phyloP scores from a whole-genome alignment of 1,284 basidiomycete species.

The Cutaneotrichosporon cavernicola region DNA sequence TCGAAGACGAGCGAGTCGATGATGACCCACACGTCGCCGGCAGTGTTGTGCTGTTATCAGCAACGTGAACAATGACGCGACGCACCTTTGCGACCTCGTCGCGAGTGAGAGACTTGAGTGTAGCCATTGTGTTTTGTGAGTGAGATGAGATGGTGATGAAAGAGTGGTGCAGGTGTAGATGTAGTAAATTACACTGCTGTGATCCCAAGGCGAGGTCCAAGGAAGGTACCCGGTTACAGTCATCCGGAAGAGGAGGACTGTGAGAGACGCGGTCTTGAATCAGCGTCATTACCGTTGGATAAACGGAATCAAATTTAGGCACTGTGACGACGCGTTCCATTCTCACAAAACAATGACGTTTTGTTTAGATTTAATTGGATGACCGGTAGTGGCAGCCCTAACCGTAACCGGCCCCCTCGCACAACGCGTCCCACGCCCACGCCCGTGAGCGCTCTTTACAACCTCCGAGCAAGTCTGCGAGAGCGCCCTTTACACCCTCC shows the following conservation, averaged over 20 bases:
- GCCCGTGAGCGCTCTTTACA: not conserved
- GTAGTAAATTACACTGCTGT: too few relatives aligned
- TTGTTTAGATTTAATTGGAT: not conserved
- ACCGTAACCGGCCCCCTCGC: too few relatives aligned
- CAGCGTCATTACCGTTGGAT: not conserved
- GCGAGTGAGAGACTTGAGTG: conserved; percentile 47
- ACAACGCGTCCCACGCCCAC: too few relatives aligned
- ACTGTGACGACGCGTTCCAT: not conserved
- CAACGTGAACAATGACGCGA: conserved; percentile 6
- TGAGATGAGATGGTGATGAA: conserved; percentile 1
- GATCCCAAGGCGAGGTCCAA: too few relatives aligned
- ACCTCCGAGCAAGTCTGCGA: conserved; percentile 1
- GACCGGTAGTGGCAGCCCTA: too few relatives aligned
- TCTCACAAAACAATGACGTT: not conserved
- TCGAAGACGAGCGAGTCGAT: conserved; percentile 81
- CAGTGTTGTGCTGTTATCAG: conserved; percentile 66
- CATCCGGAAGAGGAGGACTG: not conserved
- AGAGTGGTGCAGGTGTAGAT: not conserved
- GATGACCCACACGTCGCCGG: conserved; percentile 75
- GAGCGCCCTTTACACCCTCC: not conserved
- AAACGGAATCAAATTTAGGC: not conserved
- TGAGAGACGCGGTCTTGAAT: conserved; percentile 1
- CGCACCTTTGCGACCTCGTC: conserved; percentile 56
- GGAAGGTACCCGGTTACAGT: not conserved
- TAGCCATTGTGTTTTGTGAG: conserved; percentile 5